Percentiles rank a stretch among this genome's conserved stretches.
phyloP scores from a whole-genome alignment of 192 early-diverging fungal genomes.

The Diversispora eburnea region DNA sequence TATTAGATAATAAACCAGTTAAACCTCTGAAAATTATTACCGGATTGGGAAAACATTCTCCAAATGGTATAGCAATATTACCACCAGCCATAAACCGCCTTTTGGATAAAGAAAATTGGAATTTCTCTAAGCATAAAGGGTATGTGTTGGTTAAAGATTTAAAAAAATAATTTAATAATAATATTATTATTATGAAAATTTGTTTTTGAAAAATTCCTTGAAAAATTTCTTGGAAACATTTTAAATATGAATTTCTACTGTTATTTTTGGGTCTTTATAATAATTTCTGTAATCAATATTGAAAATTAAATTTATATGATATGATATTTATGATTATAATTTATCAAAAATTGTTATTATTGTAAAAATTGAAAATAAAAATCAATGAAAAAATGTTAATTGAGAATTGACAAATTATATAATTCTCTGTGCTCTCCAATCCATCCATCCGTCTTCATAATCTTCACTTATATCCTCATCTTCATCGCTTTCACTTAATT shows the following conservation, averaged over 20 bases:
- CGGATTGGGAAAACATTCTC: constrained; percentile 64
- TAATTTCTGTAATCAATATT: neutral
- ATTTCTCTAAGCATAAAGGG: constrained; percentile 50
- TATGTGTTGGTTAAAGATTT: constrained; percentile 50
- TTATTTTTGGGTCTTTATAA: no score
- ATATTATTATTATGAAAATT: no score
- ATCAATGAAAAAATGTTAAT: no score
- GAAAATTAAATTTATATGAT: no score
- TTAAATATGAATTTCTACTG: neutral
- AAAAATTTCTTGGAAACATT: neutral
- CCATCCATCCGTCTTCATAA: constrained; percentile 23
- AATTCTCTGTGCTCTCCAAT: constrained; percentile 28
- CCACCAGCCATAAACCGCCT: constrained; percentile 48
- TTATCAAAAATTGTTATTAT: no score
- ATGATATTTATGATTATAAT: no score
- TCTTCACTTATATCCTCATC: neutral
- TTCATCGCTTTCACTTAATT: neutral
- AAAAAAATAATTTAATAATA: no score
- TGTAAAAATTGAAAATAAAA: no score
- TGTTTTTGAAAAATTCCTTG: no score
- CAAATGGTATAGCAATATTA: constrained; percentile 51
- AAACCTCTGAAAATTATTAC: constrained; percentile 64
- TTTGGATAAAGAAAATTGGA: constrained; percentile 55
- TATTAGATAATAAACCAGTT: constrained; percentile 1
- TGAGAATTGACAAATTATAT: neutral